Evolutionary conservation across 1,139 yeast genomes (phyloP).

Genomic region (Hansenula lynferdii): DNA sequence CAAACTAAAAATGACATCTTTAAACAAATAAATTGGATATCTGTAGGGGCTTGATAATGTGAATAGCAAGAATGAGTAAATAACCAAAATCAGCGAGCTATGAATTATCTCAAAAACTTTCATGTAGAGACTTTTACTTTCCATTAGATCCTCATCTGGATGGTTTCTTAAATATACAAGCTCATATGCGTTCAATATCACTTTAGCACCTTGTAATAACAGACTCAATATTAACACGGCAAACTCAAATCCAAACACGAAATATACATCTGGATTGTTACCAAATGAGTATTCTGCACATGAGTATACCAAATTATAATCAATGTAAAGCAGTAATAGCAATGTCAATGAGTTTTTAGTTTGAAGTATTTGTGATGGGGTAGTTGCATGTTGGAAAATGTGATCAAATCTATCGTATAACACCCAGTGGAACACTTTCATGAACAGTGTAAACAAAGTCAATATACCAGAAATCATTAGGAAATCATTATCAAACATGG

Average conservation of each 20-base stretch:
- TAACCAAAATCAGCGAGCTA: constrained; percentile 35
- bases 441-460: constrained; percentile 41
- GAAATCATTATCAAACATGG: constrained; percentile 55
- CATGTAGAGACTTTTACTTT: constrained; percentile 56
- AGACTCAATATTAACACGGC: constrained; percentile 59
- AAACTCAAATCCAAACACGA: constrained; percentile 71
- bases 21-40: constrained; percentile 61
- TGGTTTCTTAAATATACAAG: constrained; percentile 38
- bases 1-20: constrained; percentile 58
- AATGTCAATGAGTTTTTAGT: constrained; percentile 36
- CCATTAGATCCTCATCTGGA: constrained; percentile 68
- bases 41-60: constrained; percentile 42
- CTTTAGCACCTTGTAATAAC: constrained; percentile 42
- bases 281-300: constrained; percentile 52
- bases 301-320: constrained; percentile 46
- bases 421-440: constrained; percentile 74
- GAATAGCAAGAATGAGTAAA: constrained; percentile 50
- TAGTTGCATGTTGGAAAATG: constrained; percentile 35
- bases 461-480: constrained; percentile 38
- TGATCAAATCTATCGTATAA: constrained; percentile 59
- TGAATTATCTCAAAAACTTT: constrained; percentile 54
- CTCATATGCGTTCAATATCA: constrained; percentile 55
- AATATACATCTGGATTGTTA: constrained; percentile 47
- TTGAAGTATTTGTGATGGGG: constrained; percentile 25
- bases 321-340: constrained; percentile 40